These are phyloP conservation scores for Daldinia bambusicola DNA, from an alignment of 495 filamentous ascomycete species.

Conservation along the genomic window DNA sequence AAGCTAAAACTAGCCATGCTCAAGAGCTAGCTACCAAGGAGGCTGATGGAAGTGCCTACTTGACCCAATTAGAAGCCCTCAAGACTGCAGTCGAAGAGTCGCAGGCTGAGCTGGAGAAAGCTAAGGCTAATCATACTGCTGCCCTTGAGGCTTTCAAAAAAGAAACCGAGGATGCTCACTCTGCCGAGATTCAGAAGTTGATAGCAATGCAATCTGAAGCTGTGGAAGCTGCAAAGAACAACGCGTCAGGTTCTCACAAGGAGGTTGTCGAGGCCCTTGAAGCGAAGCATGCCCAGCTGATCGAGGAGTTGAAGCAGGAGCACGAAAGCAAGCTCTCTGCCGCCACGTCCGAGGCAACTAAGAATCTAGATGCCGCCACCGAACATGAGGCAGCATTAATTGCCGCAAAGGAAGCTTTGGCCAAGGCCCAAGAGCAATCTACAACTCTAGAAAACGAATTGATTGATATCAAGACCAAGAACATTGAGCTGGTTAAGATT, in stretches of 20 bases:
- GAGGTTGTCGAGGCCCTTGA: slow-evolving; percentile 54
- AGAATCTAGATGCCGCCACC: slow-evolving; percentile 38
- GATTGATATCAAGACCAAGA: slow-evolving; percentile 45
- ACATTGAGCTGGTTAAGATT: slow-evolving; percentile 48
- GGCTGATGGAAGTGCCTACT: slow-evolving; percentile 41
- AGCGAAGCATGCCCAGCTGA: slow-evolving; percentile 52
- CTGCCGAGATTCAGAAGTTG: slow-evolving; percentile 60
- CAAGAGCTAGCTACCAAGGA: slow-evolving; percentile 46
- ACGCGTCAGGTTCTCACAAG: slow-evolving; percentile 47
- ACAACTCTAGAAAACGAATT: slow-evolving; percentile 38
- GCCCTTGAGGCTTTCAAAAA: slow-evolving; percentile 56
- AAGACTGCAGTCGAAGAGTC: slow-evolving; percentile 48
- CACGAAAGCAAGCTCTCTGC: slow-evolving; percentile 48
- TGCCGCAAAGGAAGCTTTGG: slow-evolving; percentile 41
- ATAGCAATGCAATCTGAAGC: slow-evolving; percentile 56
- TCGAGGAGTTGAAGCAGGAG: slow-evolving; percentile 56
- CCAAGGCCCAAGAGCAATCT: slow-evolving; percentile 40
- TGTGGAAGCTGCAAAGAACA: slow-evolving; percentile 53
- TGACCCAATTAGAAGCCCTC: slow-evolving; percentile 46
- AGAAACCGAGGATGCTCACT: slow-evolving; percentile 57
- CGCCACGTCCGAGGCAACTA: slow-evolving; percentile 31
- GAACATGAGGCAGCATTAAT: slow-evolving; percentile 40
- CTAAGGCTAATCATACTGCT: slow-evolving; percentile 50
- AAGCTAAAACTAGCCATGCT: slow-evolving; percentile 41
- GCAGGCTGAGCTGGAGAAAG: slow-evolving; percentile 54